Evolutionary conservation across 495 filamentous ascomycete species (phyloP), one percentile per base, ranked within the genome.

Genomic region (Cladorrhinum samala): DNA sequence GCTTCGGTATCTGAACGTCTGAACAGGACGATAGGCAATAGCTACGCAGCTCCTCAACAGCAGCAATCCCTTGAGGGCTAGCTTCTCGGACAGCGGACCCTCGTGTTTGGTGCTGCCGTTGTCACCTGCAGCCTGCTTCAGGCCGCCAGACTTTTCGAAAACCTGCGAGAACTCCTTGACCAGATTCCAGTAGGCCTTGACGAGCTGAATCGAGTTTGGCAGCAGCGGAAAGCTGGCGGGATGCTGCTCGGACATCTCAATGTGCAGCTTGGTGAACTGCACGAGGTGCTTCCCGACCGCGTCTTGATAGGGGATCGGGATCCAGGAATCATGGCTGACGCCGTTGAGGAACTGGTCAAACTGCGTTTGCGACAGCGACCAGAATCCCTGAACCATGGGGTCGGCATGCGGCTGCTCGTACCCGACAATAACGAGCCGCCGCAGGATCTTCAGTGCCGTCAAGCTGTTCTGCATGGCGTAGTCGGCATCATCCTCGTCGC

Each of bases 241-340:
- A 61, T 92, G 89, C 9, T 68, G 65, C 46, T 75, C 76, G 3
- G 85, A 81, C 85, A 96, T 92, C 38, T 90, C 83, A 19, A 93
- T 73, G 66, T 96, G 91, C 8, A 97, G 74, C 69, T 98, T 97
- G 9, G 92, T 83, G 43, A 96, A 83, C 64, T 96, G 92, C 46
- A 94, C 62, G 7, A 94, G 71, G 55, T 96, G 92, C 59, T 91
- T 91, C 56, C 88, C 86, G n/a, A 94, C 69, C 24, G 84, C 56
- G 20, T 72, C 72, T 46, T 72, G 66, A 13, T 71, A 74, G 0
- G 68, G 60, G 3, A 66, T 63, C 9, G 80, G 62, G n/a, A 76
- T 68, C 52, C 72, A 64, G 52, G 76, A 73, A 23, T 78, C 74
- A 19, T 73, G 69, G 49, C 71, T 64, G 38, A 78, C 58, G 53